Conservation (phyloP, 768 basidiomycete genomes). For the Gymnopilus junonius region DNA sequence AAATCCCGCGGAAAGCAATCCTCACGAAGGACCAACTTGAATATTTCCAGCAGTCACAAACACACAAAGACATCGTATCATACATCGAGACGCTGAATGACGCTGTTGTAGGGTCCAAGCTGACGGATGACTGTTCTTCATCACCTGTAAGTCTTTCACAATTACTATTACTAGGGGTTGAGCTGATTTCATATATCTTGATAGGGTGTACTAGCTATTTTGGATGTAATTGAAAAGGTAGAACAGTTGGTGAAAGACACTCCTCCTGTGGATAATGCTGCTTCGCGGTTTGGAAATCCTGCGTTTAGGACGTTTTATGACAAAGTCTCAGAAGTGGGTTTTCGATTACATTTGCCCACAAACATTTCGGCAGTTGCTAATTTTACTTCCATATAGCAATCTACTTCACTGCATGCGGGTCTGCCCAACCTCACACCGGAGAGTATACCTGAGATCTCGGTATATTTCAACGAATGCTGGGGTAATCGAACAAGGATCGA, state of each 20-base stretch:
- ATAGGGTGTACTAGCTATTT: conserved; percentile 67
- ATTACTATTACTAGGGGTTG: background rate
- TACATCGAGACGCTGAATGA: conserved; percentile 82
- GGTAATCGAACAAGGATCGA: conserved; percentile 92
- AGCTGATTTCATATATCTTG: conserved; percentile 10
- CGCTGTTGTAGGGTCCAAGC: conserved; percentile 74
- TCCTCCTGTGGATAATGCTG: conserved; percentile 88
- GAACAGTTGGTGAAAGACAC: conserved; percentile 68
- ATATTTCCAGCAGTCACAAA: conserved; percentile 78
- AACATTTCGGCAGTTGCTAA: background rate
- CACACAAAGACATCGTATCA: conserved; percentile 65
- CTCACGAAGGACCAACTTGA: conserved; percentile 77
- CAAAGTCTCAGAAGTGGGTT: conserved; percentile 64
- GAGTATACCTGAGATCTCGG: conserved; percentile 69
- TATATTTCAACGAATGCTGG: conserved; percentile 89
- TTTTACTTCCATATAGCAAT: conserved; percentile 40
- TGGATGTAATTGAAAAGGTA: conserved; percentile 68
- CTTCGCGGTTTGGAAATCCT: conserved; percentile 96
- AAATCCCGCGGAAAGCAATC: conserved; percentile 71
- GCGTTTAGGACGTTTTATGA: conserved; percentile 95
- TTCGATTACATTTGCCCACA: background rate
- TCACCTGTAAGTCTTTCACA: conserved; percentile 58
- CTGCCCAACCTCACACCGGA: conserved; percentile 62
- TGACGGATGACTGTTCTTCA: conserved; percentile 62
- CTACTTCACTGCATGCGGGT: conserved; percentile 57